Base-by-base conservation (phyloP, 371 early-diverging fungal species). In the Mortierella sp. region DNA sequence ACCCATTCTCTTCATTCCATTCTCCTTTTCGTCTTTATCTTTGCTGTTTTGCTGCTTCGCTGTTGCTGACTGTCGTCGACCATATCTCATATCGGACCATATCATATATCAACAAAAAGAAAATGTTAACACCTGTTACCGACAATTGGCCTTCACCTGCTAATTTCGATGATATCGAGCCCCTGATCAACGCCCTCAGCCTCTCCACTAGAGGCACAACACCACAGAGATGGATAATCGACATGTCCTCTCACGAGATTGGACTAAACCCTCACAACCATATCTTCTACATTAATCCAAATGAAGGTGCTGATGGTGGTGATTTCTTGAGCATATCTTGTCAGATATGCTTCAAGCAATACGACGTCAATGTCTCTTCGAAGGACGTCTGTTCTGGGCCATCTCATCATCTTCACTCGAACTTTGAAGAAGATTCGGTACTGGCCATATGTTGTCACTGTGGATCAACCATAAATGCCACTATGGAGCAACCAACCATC, bases 161-260 rank as follows among this genome's bases (percentile, higher is more conserved):
- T 4, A 60, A 60, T 60, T 15, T 38, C 45, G 60, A 64, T 52
- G 22, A 58, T 11, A 22, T 24, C 8, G 66, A 40, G 7, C 21
- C 62, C 3, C 40, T 70, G n/a, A 24, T 63, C 52, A 58, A 52
- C 15, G 76, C 76, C 6, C 67, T 70, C 24, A 59, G 55, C 19
- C 68, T 67, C 28, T 41, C 65, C 10, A 11, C 32, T 2, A 60
- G 41, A 21, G 80, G 80, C 2, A n/a, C 41, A n/a, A 71, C 80
- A 0, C 80, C 75, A 0, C 74, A 69, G 40, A 58, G 75, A n/a
- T 74, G 74, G 74, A 57, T 74, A 45, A 62, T 74, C 50, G 80
- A 79, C 13, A 21, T 70, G 48, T 40, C 74, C 9, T 58, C 63
- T 22, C 68, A 74, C 53, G 71, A 70, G 3, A 67, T 74, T 7